These are phyloP conservation scores for Petunia secreta DNA, from an alignment of 257 asterid genomes.

Conservation along the genomic window DNA sequence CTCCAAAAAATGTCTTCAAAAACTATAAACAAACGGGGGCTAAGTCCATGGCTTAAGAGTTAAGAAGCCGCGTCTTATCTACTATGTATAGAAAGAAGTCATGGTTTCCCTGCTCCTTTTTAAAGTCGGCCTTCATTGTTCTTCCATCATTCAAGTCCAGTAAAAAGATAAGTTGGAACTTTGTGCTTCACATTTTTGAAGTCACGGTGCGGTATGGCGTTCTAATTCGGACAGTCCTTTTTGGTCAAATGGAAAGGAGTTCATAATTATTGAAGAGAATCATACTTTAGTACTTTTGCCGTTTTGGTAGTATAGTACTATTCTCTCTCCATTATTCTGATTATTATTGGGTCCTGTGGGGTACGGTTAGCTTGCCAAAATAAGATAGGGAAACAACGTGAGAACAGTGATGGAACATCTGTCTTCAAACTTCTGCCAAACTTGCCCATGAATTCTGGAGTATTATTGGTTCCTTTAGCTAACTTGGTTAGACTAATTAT, in stretches of 20 bases:
- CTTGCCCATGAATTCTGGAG: not conserved
- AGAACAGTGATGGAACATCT: not conserved
- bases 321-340: not conserved
- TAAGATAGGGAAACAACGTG: too few species aligned
- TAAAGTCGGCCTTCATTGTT: too few species aligned
- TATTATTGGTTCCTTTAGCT: not conserved
- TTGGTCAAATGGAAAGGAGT: not conserved
- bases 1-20: too few species aligned
- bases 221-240: not conserved
- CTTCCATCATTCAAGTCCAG: not conserved
- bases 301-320: not conserved
- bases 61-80: too few species aligned
- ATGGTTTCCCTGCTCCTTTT: too few species aligned
- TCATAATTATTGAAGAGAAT: not conserved
- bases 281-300: not conserved
- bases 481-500: not conserved
- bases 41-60: too few species aligned
- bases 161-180: not conserved
- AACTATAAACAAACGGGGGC: too few species aligned
- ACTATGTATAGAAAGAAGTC: too few species aligned
- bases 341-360: not conserved
- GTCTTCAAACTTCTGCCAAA: conserved; percentile 13
- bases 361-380: too few species aligned
- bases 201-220: not conserved
- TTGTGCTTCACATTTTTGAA: not conserved